phyloP scores from a whole-genome alignment of 2,329 filamentous ascomycete species.

The Ophiostoma perfectum region DNA sequence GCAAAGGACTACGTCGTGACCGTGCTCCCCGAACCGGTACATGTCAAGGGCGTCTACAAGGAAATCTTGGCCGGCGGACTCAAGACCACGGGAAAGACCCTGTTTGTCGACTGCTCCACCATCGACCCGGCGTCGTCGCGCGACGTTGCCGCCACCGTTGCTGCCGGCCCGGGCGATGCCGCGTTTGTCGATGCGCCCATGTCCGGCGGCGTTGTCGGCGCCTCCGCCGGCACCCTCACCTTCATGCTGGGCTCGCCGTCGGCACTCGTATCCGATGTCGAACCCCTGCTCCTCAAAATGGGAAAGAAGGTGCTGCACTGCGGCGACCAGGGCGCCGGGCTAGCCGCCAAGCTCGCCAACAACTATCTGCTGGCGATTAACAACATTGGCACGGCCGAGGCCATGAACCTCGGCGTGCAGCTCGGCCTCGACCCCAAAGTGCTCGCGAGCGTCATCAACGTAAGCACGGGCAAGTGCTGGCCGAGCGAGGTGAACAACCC shows the following conservation, averaged over 20 bases:
- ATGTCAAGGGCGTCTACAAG: slow-evolving; percentile 77
- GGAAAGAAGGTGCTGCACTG: slow-evolving; percentile 81
- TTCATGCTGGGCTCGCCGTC: slow-evolving; percentile 84
- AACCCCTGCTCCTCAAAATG: slow-evolving; percentile 71
- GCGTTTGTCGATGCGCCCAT: slow-evolving; percentile 93
- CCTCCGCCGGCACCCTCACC: slow-evolving; percentile 77
- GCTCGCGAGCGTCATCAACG: slow-evolving; percentile 82
- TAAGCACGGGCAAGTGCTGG: slow-evolving; percentile 93
- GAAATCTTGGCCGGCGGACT: slow-evolving; percentile 54
- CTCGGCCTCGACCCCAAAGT: slow-evolving; percentile 57
- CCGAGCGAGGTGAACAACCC: slow-evolving; percentile 95
- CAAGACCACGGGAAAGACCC: slow-evolving; percentile 23
- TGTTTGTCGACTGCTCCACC: slow-evolving; percentile 95
- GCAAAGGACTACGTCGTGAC: slow-evolving; percentile 77
- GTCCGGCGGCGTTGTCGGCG: slow-evolving; percentile 92
- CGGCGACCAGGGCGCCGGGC: slow-evolving; percentile 74
- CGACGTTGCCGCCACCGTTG: slow-evolving; percentile 65
- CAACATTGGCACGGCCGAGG: slow-evolving; percentile 69
- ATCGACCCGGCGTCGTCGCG: slow-evolving; percentile 86
- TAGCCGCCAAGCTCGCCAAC: slow-evolving; percentile 91
- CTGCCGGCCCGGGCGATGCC: slow-evolving; percentile 38
- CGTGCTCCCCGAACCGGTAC: slow-evolving; percentile 79
- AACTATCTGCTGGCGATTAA: slow-evolving; percentile 94
- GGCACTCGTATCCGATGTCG: slow-evolving; percentile 57
- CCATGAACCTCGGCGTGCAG: slow-evolving; percentile 59